These are phyloP conservation scores for Pisolithus thermaeus DNA, from an alignment of 1,284 basidiomycete genomes.

Conservation along the genomic window DNA sequence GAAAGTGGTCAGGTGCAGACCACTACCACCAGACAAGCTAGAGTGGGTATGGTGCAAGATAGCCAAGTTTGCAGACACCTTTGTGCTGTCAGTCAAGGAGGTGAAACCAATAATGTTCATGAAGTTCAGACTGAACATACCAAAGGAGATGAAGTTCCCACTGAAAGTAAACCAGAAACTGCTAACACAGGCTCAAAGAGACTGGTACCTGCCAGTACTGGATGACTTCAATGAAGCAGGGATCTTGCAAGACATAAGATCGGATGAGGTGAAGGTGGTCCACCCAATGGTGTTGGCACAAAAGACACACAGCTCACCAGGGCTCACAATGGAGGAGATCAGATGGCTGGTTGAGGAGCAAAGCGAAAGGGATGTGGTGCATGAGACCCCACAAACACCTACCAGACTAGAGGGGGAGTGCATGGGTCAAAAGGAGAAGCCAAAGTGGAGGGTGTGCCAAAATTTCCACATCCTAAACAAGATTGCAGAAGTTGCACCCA, in stretches of 20 bases:
- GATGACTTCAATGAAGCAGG: background rate
- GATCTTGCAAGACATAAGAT: background rate
- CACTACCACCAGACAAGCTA: background rate
- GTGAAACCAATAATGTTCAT: background rate
- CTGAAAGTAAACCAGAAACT: background rate
- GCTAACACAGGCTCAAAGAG: background rate
- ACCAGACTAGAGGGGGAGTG: background rate
- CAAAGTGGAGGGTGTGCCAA: slow-evolving; percentile 1
- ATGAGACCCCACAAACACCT: background rate
- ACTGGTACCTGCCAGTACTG: background rate
- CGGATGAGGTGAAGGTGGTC: slow-evolving; percentile 1
- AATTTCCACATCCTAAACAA: background rate
- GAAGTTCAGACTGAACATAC: background rate
- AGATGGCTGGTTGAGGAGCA: background rate
- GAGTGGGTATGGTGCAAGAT: background rate
- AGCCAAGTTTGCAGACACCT: background rate
- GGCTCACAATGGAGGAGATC: background rate
- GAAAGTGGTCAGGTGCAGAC: background rate
- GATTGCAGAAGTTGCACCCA: background rate
- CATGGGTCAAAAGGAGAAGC: background rate
- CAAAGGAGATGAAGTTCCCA: background rate
- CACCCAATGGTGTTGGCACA: background rate
- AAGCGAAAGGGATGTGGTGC: background rate
- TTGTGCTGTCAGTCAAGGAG: background rate
- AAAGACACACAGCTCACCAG: slow-evolving; percentile 1